A percentile compares a stretch with the other conserved stretches of the same genome.
phyloP scores from a whole-genome alignment of 202 grass and related monocot species.

The Setaria italica region DNA sequence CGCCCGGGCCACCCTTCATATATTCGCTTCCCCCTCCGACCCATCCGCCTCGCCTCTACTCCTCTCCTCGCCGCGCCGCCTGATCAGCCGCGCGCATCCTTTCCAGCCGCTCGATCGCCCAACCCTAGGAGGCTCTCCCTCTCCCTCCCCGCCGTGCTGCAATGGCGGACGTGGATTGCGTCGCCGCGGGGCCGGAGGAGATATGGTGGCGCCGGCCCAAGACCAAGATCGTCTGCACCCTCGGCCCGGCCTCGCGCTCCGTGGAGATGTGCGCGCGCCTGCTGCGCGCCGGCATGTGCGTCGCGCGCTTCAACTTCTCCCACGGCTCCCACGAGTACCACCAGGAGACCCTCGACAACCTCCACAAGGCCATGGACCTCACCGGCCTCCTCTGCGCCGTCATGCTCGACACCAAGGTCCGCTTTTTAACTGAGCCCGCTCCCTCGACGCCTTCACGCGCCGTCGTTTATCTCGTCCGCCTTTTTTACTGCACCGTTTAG shows the following conservation, averaged over 20 bases:
- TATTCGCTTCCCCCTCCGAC: slow-evolving; percentile 14
- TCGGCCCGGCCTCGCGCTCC: slow-evolving; percentile 77
- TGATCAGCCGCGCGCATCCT: neutral
- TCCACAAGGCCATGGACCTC: slow-evolving; percentile 67
- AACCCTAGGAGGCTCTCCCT: neutral
- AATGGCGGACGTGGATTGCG: slow-evolving; percentile 44
- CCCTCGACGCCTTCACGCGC: neutral
- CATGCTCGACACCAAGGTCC: slow-evolving; percentile 86
- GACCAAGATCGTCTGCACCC: slow-evolving; percentile 87
- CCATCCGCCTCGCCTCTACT: slow-evolving; percentile 35
- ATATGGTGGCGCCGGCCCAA: slow-evolving; percentile 56
- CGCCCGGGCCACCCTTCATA: slow-evolving; percentile 32
- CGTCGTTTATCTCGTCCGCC: neutral
- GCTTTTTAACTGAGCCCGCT: neutral
- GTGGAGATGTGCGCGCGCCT: slow-evolving; percentile 76
- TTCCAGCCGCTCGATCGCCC: neutral
- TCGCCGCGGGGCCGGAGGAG: slow-evolving; percentile 38
- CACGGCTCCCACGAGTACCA: slow-evolving; percentile 86
- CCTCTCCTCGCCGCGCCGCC: slow-evolving; percentile 15
- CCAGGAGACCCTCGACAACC: slow-evolving; percentile 83
- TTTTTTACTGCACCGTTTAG: neutral
- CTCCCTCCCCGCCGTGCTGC: neutral
- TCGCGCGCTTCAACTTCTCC: slow-evolving; percentile 91
- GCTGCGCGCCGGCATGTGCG: slow-evolving; percentile 80
- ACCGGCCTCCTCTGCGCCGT: slow-evolving; percentile 80